phyloP scores from a whole-genome alignment of 2,329 filamentous ascomycete species.

The Exutisphaerella laricina region DNA sequence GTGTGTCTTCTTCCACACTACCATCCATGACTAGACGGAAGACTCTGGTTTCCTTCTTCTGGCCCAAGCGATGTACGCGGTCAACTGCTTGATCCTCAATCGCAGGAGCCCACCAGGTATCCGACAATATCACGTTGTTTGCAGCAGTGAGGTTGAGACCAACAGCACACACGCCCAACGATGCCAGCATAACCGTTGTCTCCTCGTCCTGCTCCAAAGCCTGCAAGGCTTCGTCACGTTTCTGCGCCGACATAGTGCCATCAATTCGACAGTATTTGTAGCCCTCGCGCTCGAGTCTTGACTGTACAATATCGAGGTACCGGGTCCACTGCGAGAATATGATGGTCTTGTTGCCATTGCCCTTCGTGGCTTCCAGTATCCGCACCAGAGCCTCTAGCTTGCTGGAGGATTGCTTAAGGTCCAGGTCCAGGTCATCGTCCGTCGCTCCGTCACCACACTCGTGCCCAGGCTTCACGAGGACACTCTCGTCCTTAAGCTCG shows the following conservation, averaged over 20 bases:
- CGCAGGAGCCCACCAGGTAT: conserved; percentile 86
- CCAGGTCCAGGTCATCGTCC: conserved; percentile 44
- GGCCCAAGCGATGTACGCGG: conserved; percentile 78
- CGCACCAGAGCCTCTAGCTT: conserved; percentile 76
- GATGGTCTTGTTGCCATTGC: conserved; percentile 58
- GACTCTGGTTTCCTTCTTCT: conserved; percentile 70
- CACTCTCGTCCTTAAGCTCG: conserved; percentile 53
- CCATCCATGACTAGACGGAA: conserved; percentile 77
- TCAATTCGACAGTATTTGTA: conserved; percentile 65
- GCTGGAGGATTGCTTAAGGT: conserved; percentile 66
- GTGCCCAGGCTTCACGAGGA: conserved; percentile 60
- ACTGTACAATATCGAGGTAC: conserved; percentile 66
- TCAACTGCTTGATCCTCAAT: conserved; percentile 96
- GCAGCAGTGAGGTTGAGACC: conserved; percentile 81
- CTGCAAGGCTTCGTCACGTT: conserved; percentile 66
- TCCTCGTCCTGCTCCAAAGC: conserved; percentile 61
- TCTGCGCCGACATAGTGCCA: conserved; percentile 62
- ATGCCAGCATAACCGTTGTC: conserved; percentile 73
- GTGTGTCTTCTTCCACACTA: conserved; percentile 73
- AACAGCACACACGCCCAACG: conserved; percentile 74
- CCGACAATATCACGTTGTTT: conserved; percentile 75
- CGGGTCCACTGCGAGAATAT: conserved; percentile 74
- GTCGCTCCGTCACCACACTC: conserved; percentile 42
- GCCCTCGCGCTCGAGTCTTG: conserved; percentile 55
- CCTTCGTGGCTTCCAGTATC: conserved; percentile 65